phyloP scores from a whole-genome alignment of 108 stramenopile genomes.

The Nitzschia palea region DNA sequence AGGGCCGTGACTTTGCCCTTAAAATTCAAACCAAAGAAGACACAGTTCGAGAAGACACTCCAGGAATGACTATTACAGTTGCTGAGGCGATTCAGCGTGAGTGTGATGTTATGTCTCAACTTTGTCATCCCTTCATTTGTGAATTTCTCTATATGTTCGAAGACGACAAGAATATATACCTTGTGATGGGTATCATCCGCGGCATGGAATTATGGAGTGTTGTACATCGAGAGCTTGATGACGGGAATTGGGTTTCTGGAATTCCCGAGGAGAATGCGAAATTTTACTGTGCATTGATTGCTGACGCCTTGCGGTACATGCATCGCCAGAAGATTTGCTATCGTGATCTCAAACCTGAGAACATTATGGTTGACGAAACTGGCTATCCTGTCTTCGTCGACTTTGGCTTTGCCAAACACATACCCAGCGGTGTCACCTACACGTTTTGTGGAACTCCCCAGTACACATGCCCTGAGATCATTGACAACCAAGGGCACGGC shows the following conservation, averaged over 20 bases:
- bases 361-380: conserved; percentile 55
- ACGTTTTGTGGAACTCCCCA: conserved; percentile 93
- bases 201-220: conserved; percentile 82
- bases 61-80: conserved; percentile 55
- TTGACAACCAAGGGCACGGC: conserved; percentile 79
- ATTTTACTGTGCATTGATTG: conserved; percentile 24
- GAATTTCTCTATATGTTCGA: conserved; percentile 78
- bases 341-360: conserved; percentile 91
- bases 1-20: conserved; percentile 69
- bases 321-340: conserved; percentile 78
- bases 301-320: conserved; percentile 81
- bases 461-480: conserved; percentile 79
- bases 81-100: conserved; percentile 74
- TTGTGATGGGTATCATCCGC: conserved; percentile 58
- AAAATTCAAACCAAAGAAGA: conserved; percentile 81
- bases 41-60: conserved; percentile 50
- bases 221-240: conserved; percentile 47
- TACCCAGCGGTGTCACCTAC: conserved; percentile 67
- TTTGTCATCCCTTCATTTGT: conserved; percentile 90
- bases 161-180: conserved; percentile 59
- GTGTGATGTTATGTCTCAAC: conserved; percentile 71
- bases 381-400: conserved; percentile 88
- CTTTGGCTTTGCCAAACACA: conserved; percentile 71
- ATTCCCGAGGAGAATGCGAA: conserved; percentile 45
- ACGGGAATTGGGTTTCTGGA: conserved; percentile 47